These are phyloP conservation scores for Heliamphora exappendiculata DNA, from an alignment of 148 eudicot species.

Conservation along the genomic window DNA sequence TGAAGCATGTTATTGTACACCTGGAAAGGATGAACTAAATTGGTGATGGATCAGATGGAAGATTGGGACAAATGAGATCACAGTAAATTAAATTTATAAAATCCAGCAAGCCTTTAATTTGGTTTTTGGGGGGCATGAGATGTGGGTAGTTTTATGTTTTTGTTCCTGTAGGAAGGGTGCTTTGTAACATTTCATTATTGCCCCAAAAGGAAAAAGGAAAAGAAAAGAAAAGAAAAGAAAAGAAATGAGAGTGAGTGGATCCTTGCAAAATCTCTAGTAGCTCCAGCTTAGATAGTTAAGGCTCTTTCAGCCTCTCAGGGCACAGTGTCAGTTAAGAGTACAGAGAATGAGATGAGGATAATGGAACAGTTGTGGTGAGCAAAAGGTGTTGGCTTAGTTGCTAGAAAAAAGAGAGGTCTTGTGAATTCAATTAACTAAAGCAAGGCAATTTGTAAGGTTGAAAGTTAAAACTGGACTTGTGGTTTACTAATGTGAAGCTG, in stretches of 20 bases:
- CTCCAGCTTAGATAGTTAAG: background rate
- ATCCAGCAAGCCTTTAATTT: background rate
- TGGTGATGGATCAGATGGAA: background rate
- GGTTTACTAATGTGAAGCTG: background rate
- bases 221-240: background rate
- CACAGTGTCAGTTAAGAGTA: too few relatives aligned
- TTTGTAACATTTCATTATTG: background rate
- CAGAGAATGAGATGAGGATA: background rate
- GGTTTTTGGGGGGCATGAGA: background rate
- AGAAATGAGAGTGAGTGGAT: background rate
- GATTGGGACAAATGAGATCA: background rate
- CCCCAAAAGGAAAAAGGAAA: background rate
- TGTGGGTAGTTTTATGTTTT: background rate
- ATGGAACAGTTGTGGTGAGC: background rate
- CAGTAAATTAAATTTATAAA: background rate
- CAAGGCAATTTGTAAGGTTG: background rate
- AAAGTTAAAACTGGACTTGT: background rate
- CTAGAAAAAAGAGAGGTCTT: background rate
- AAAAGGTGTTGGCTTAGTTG: background rate
- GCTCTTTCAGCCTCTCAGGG: background rate
- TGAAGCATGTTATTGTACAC: background rate
- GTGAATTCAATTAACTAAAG: background rate
- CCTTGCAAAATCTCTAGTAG: background rate
- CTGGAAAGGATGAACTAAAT: background rate
- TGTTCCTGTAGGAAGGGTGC: background rate